These are phyloP conservation scores for Dendrostoma leiphaemia DNA, from an alignment of 2,329 filamentous ascomycete species.

Conservation along the genomic window DNA sequence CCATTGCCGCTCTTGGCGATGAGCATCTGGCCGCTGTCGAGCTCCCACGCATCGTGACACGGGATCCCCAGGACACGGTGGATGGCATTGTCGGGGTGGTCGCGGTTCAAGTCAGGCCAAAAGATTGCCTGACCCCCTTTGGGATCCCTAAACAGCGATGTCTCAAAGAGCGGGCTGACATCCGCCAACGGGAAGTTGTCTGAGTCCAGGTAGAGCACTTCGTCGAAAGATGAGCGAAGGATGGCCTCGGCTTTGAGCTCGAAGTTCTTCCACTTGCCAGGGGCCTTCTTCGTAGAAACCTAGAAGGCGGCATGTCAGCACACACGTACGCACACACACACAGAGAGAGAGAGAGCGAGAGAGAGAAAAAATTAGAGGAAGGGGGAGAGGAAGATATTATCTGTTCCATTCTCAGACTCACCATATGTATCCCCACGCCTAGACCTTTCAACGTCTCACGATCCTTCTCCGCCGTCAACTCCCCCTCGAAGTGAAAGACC, in stretches of 20 bases:
- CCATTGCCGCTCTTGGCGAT: constrained; percentile 17
- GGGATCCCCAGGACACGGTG: constrained; percentile 16
- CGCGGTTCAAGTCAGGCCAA: constrained; percentile 18
- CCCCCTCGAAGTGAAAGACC: constrained; percentile 18
- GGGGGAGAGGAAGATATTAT: no score
- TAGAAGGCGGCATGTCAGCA: neutral
- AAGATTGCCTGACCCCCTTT: constrained; percentile 11
- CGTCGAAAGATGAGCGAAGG: constrained; percentile 16
- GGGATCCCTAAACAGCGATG: constrained; percentile 8
- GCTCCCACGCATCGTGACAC: constrained; percentile 18
- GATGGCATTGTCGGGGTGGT: constrained; percentile 18
- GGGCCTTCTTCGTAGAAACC: constrained; percentile 15
- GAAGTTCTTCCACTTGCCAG: constrained; percentile 18
- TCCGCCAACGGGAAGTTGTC: constrained; percentile 17
- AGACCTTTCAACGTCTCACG: constrained; percentile 5
- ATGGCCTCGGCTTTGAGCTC: constrained; percentile 19
- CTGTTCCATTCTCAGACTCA: no score
- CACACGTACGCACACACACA: neutral
- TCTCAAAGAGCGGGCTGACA: constrained; percentile 3
- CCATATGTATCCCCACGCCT: constrained; percentile 10
- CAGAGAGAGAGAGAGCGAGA: neutral
- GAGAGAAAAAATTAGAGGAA: neutral
- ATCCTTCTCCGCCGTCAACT: constrained; percentile 10
- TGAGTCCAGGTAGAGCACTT: constrained; percentile 20
- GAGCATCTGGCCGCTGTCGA: constrained; percentile 17